These are phyloP conservation scores for Haberlea rhodopensis DNA, from an alignment of 257 asterid genomes.

Conservation along the genomic window DNA sequence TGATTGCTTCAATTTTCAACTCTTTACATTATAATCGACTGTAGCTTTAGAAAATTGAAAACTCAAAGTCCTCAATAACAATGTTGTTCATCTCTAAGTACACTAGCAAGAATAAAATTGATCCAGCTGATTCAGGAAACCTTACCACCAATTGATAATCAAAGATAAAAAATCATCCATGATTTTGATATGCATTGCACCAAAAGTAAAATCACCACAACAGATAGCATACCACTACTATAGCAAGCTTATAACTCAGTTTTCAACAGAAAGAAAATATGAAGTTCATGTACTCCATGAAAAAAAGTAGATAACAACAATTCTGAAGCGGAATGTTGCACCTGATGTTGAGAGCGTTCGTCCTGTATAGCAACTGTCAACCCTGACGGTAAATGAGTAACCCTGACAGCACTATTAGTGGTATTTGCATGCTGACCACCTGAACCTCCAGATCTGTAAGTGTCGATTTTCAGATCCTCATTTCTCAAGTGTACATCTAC, in stretches of 20 bases:
- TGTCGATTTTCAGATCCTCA: slow-evolving; percentile 86
- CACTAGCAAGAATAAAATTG: neutral
- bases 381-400: slow-evolving; percentile 87
- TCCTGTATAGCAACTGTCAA: slow-evolving; percentile 85
- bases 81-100: neutral
- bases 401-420: slow-evolving; percentile 93
- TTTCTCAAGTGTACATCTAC: slow-evolving; percentile 75
- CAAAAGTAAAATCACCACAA: slow-evolving; percentile 4
- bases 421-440: slow-evolving; percentile 98
- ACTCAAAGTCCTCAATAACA: slow-evolving; percentile 11
- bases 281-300: slow-evolving; percentile 5
- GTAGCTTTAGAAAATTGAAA: slow-evolving; percentile 1
- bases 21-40: neutral
- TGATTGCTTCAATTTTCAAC: slow-evolving; percentile 10
- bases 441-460: slow-evolving; percentile 92
- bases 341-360: slow-evolving; percentile 95
- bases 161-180: neutral
- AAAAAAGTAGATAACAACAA: slow-evolving; percentile 18
- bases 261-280: slow-evolving; percentile 1
- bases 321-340: slow-evolving; percentile 24
- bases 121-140: neutral
- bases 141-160: slow-evolving; percentile 5
- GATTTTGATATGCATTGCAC: neutral
- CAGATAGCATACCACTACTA: slow-evolving; percentile 9
- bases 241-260: slow-evolving; percentile 1